Evolutionary conservation across 129 eudicot genomes (phyloP), one percentile per base, ranked within the genome.

Genomic region (Pseudognaphalium luteoalbum): DNA sequence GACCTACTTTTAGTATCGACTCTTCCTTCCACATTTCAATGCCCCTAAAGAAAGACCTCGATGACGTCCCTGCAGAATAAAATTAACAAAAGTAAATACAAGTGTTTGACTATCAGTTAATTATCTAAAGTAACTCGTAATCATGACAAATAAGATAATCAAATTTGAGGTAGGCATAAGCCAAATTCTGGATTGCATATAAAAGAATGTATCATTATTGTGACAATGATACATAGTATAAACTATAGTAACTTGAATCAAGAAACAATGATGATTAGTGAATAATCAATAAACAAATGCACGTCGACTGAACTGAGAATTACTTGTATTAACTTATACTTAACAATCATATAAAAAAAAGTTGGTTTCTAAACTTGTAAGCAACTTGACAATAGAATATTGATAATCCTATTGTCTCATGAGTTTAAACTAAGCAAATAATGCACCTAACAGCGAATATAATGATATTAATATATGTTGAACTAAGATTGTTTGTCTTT

Each of bases 1-100:
- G 32, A 29, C 73, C 1, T 16, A 95, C 99, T 85, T 91, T 89
- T 77, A 95, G 39, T 21, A 83, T 29, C 0, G 94, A 79, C 87
- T 95, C 99, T 52, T 87, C 97, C 81, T 91, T 91, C 99, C 99
- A 95, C 99, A 95, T 89, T 77, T 78, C 88, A 77, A 87, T 84
- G 29, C 83, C 99, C 89, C 85, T 91, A 64, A 78, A 84, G 73
- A 89, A 95, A 20, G 99, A 95, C 80, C 99, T 89, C 11, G 97
- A 84, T 11, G 99, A 95, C 21, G 97, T 95, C 78, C 99, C 99
- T 95, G 76, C 78, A 19, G 7, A 39, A 72, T 66, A 62, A 41
- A 2, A 60, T 61, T 25, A 2, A 75, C 79, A 20, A 22, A 14
- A 47, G 52, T 15, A 34, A 35, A 71, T 67, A 74, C 61, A 29